phyloP scores from a whole-genome alignment of 805 yeast genomes.

The Wickerhamomyces xylosicus region DNA sequence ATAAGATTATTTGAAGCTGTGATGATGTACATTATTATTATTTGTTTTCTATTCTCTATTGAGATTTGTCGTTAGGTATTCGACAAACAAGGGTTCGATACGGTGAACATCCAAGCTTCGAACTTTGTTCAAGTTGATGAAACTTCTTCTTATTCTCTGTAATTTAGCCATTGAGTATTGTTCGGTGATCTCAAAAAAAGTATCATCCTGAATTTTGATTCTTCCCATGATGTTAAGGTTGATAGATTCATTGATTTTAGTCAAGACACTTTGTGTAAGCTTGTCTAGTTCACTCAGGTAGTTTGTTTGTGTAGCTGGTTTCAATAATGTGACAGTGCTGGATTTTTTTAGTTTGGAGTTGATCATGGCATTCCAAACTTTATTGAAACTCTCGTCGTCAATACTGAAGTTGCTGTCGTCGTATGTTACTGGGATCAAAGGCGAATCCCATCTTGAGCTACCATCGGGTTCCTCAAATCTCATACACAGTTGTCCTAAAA shows the following conservation, averaged over 20 bases:
- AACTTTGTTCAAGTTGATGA: constrained; percentile 71
- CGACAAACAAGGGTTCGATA: constrained; percentile 65
- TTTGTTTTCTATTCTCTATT: constrained; percentile 14
- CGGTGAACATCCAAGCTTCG: constrained; percentile 62
- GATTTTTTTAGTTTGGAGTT: constrained; percentile 53
- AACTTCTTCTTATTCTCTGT: constrained; percentile 77
- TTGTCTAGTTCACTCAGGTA: constrained; percentile 72
- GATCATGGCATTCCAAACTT: constrained; percentile 51
- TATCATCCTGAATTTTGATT: constrained; percentile 30
- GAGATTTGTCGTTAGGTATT: constrained; percentile 55
- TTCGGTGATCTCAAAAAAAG: constrained; percentile 53
- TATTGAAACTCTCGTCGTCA: constrained; percentile 27
- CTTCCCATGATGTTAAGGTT: constrained; percentile 29
- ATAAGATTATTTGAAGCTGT: no score
- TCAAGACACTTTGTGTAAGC: constrained; percentile 55
- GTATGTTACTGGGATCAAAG: constrained; percentile 58
- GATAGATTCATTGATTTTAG: constrained; percentile 52
- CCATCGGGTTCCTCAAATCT: constrained; percentile 91
- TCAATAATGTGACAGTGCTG: constrained; percentile 74
- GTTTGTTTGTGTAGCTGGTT: constrained; percentile 68
- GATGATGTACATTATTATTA: no score
- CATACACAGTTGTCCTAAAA: constrained; percentile 62
- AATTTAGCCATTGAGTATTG: constrained; percentile 62
- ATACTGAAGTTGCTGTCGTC: constrained; percentile 47
- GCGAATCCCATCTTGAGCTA: constrained; percentile 87